These are phyloP conservation scores for Candida sanyaensis DNA, from an alignment of 1,139 yeast species.

Conservation along the genomic window DNA sequence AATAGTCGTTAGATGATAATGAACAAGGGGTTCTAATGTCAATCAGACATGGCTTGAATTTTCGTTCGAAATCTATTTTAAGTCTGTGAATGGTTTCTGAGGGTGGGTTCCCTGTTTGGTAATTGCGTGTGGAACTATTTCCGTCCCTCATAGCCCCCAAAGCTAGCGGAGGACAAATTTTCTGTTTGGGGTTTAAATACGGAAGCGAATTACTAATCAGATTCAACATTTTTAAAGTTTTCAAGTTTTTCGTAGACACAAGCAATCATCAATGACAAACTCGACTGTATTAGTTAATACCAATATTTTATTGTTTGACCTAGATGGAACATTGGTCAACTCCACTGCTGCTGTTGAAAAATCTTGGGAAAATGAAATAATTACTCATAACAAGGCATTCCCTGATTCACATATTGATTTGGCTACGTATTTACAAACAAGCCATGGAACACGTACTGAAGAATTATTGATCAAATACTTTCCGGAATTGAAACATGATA, in stretches of 20 bases:
- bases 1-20: no score
- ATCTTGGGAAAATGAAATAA: constrained; percentile 19
- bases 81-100: no score
- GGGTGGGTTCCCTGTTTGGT: not conserved
- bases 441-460: constrained; percentile 21
- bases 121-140: not conserved
- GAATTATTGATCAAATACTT: constrained; percentile 18
- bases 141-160: not conserved
- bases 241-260: not conserved
- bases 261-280: constrained; percentile 1
- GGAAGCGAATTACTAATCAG: not conserved
- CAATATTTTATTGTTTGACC: constrained; percentile 18
- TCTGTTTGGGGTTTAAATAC: not conserved
- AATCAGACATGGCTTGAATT: no score
- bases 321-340: constrained; percentile 25
- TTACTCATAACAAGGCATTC: constrained; percentile 15
- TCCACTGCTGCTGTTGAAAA: constrained; percentile 23
- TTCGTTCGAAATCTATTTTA: no score
- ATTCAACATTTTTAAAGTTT: not conserved
- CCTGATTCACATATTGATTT: constrained; percentile 13
- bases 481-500: constrained; percentile 14
- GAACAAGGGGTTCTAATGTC: no score
- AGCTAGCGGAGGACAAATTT: not conserved
- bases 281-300: constrained; percentile 1
- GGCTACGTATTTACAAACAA: constrained; percentile 14